Percentiles rank a stretch among this genome's conserved stretches.
These are phyloP conservation scores for Rhodamnia argentea DNA, from an alignment of 345 rosid genomes.

Conservation along the genomic window DNA sequence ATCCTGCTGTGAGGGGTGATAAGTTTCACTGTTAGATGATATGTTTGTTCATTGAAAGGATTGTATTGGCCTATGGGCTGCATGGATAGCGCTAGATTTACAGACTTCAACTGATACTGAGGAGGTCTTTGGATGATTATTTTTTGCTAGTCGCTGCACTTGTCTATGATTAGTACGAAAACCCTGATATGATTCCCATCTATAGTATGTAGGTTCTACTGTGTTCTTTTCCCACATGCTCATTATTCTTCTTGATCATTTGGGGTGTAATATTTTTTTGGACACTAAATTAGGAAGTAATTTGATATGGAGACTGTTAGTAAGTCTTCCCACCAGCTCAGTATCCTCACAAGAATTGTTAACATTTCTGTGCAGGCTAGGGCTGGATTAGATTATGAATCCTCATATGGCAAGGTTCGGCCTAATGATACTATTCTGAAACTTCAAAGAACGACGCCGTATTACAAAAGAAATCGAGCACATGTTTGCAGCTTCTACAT, in stretches of 20 bases:
- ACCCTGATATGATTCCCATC: not conserved
- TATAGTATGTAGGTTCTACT: not conserved
- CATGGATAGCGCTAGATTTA: not conserved
- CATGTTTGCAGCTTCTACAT: constrained; percentile 94
- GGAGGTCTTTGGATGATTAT: not conserved
- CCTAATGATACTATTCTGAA: constrained; percentile 85
- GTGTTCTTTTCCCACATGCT: not conserved
- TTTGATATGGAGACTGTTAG: not conserved
- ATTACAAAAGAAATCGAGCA: constrained; percentile 85
- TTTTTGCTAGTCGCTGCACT: not conserved
- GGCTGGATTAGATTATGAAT: constrained; percentile 95
- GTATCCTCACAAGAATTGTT: not conserved
- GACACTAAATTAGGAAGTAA: not conserved
- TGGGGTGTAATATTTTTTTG: not conserved
- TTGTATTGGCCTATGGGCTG: not conserved
- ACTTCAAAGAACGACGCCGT: constrained; percentile 92
- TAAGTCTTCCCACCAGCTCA: not conserved
- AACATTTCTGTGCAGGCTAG: constrained; percentile 45
- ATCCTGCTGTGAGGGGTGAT: not conserved
- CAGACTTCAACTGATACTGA: not conserved
- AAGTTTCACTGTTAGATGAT: not conserved
- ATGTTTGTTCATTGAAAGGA: not conserved
- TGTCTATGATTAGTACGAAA: not conserved
- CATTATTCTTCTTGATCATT: not conserved
- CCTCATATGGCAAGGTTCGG: constrained; percentile 80